A percentile compares a stretch with the other conserved stretches of the same genome.
Evolutionary conservation across 176 grass and related monocot species (phyloP).

Genomic region (Aechmea fasciata): DNA sequence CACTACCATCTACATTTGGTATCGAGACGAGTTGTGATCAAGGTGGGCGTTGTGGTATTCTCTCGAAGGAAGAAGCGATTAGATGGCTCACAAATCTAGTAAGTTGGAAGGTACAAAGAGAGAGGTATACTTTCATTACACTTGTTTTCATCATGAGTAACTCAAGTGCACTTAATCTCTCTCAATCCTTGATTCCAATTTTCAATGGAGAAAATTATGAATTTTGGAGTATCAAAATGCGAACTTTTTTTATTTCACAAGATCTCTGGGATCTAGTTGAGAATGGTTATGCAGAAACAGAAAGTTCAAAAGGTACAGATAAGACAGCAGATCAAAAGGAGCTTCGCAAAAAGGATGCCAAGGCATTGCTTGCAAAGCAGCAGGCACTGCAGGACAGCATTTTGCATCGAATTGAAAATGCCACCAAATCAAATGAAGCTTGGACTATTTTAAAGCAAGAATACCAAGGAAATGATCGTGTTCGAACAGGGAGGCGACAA

Average conservation of each 20-base stretch:
- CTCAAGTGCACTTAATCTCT: no score
- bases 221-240: no score
- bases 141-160: no score
- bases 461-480: not conserved
- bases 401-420: not conserved
- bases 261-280: not conserved
- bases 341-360: constrained; percentile 1
- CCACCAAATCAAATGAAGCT: not conserved
- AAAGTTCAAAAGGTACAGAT: not conserved
- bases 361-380: not conserved
- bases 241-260: not conserved
- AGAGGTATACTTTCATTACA: no score
- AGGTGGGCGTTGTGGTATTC: no score
- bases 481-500: not conserved
- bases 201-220: no score
- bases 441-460: not conserved
- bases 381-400: not conserved
- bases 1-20: no score
- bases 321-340: not conserved
- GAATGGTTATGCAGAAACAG: not conserved
- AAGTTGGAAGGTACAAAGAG: no score
- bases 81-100: no score
- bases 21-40: no score
- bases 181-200: no score
- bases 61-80: no score